Percentiles rank a stretch among this genome's conserved stretches.
phyloP scores from a whole-genome alignment of 371 early-diverging fungal species.

The Mortierella polycephala region DNA sequence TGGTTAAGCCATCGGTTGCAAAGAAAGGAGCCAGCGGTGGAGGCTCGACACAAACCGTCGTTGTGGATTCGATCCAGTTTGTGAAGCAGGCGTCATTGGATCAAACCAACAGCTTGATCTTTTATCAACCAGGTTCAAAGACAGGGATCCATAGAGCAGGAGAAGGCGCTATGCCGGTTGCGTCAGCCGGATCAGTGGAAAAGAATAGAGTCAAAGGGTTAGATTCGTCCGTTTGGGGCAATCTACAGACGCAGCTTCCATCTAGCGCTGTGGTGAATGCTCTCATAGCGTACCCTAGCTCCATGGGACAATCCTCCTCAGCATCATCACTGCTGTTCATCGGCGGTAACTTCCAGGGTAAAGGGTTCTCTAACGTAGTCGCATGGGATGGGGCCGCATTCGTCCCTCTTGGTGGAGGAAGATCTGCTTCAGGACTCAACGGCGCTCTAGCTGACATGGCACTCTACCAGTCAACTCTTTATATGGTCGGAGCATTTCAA shows the following conservation, averaged over 20 bases:
- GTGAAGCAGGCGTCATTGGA: slow-evolving; percentile 60
- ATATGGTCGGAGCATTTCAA: slow-evolving; percentile 33
- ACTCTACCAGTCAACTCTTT: slow-evolving; percentile 29
- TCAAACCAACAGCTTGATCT: slow-evolving; percentile 43
- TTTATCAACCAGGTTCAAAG: slow-evolving; percentile 20
- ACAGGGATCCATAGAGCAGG: neutral
- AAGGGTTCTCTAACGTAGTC: slow-evolving; percentile 39
- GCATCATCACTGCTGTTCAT: slow-evolving; percentile 27
- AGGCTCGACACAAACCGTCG: slow-evolving; percentile 42
- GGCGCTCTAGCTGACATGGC: slow-evolving; percentile 32
- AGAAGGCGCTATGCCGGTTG: neutral
- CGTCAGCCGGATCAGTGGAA: no score
- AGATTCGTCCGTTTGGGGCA: slow-evolving; percentile 35
- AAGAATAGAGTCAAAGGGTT: slow-evolving; percentile 15
- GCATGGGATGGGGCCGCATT: slow-evolving; percentile 30
- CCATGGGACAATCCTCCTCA: slow-evolving; percentile 10
- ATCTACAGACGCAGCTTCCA: slow-evolving; percentile 58
- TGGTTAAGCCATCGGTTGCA: slow-evolving; percentile 46
- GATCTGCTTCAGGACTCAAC: slow-evolving; percentile 28
- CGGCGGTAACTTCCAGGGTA: slow-evolving; percentile 35
- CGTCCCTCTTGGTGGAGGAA: slow-evolving; percentile 11
- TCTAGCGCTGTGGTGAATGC: slow-evolving; percentile 55
- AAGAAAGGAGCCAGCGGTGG: slow-evolving; percentile 36
- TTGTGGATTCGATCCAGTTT: slow-evolving; percentile 66
- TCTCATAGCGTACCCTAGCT: slow-evolving; percentile 42